A percentile compares a stretch with the other conserved stretches of the same genome.
Evolutionary conservation across 306 rosid genomes (phyloP).

Genomic region (Castanea crenata): DNA sequence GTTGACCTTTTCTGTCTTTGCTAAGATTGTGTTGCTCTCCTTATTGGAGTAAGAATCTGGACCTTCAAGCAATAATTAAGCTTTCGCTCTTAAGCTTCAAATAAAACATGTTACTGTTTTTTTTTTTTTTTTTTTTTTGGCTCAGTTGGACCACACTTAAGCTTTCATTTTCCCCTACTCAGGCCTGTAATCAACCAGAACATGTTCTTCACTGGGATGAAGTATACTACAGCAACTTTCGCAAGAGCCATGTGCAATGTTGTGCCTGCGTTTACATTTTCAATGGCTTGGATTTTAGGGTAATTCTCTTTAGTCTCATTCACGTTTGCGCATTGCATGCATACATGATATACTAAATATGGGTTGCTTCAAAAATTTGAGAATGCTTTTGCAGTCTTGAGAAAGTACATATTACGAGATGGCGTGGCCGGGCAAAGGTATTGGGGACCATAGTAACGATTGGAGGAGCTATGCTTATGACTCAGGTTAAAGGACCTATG

Average conservation of each 20-base stretch:
- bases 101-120: background rate
- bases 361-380: background rate
- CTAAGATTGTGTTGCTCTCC: slow-evolving; percentile 35
- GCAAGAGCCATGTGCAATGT: slow-evolving; percentile 51
- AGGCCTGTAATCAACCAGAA: slow-evolving; percentile 68
- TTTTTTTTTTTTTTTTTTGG: background rate
- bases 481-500: slow-evolving; percentile 37
- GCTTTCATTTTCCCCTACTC: background rate
- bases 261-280: slow-evolving; percentile 55
- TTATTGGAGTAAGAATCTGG: slow-evolving; percentile 36
- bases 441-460: slow-evolving; percentile 40
- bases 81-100: background rate
- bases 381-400: slow-evolving; percentile 40
- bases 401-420: slow-evolving; percentile 32
- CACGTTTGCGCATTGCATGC: no score
- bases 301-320: background rate
- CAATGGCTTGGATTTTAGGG: slow-evolving; percentile 54
- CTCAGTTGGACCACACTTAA: no score
- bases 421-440: slow-evolving; percentile 39
- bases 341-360: background rate
- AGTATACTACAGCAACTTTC: slow-evolving; percentile 52
- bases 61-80: background rate
- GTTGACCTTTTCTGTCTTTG: slow-evolving; percentile 37
- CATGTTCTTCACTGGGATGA: slow-evolving; percentile 51
- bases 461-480: slow-evolving; percentile 57